phyloP scores from a whole-genome alignment of 768 basidiomycete genomes.

The Mycena crocata region DNA sequence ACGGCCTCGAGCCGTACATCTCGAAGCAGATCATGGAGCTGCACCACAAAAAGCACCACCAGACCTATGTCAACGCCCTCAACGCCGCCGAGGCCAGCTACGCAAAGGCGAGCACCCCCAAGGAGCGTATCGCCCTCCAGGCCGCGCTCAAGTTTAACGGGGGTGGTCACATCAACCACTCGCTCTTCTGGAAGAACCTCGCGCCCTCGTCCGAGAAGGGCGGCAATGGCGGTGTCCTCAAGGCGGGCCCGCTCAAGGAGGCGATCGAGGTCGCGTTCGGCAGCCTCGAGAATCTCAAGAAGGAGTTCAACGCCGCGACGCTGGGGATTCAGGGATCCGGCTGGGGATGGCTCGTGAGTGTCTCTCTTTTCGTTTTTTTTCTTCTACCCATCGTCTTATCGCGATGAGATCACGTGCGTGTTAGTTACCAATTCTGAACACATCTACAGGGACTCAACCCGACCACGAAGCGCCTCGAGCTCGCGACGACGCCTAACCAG shows the following conservation, averaged over 20 bases:
- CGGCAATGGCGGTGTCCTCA: constrained; percentile 70
- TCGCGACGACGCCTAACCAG: constrained; percentile 95
- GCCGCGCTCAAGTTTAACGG: constrained; percentile 96
- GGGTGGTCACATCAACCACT: constrained; percentile 97
- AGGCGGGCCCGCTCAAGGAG: constrained; percentile 72
- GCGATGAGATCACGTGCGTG: too few species aligned
- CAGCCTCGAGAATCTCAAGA: constrained; percentile 75
- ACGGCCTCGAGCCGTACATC: constrained; percentile 96
- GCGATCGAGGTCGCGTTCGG: constrained; percentile 77
- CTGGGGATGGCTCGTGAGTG: constrained; percentile 95
- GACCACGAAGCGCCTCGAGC: constrained; percentile 77
- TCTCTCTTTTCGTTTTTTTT: too few species aligned
- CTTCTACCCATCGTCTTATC: too few species aligned
- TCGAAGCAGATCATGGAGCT: constrained; percentile 92
- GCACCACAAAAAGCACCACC: constrained; percentile 96
- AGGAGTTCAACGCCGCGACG: constrained; percentile 87
- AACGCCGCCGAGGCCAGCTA: constrained; percentile 90
- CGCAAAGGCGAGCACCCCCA: constrained; percentile 72
- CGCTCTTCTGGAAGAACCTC: constrained; percentile 96
- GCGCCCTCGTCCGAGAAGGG: constrained; percentile 67
- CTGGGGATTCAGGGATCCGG: constrained; percentile 92
- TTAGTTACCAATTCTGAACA: too few species aligned
- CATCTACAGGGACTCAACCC: constrained; percentile 83
- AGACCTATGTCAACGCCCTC: constrained; percentile 92
- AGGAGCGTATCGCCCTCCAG: constrained; percentile 88